Base-by-base conservation (phyloP, 306 rosid genomes). In the Lathyrus aphaca region DNA sequence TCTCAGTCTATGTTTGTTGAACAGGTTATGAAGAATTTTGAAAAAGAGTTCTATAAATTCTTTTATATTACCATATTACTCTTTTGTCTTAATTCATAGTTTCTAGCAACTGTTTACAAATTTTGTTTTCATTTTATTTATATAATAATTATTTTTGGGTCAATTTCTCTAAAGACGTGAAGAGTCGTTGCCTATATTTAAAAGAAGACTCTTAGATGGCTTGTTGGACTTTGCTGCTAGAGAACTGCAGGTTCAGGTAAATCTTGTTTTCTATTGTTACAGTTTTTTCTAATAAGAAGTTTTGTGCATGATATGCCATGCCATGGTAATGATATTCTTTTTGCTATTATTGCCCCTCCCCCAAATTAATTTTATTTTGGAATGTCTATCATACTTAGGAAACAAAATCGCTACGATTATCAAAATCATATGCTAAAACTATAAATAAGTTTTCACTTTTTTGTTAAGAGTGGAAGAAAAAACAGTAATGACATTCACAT, bases 211-310 rank as follows among this genome's bases (percentile, higher is more conserved):
- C 60, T 84, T 94, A 58, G 92, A 96, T 60, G 85, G 85, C 71
- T 83, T 94, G 92, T 82, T 94, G 80, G 99, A 94, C 81, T 91
- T 94, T 79, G 85, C 99, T 4, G 95, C 95, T 40, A 84, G 99
- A 83, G 99, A 94, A 76, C 84, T 94, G 89, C 97, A 84, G 82
- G 92, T 88, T 80, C 99, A 94, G 97, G 99, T 94, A 87, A 32
- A 70, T 71, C 51, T 40, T 43, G n/a, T 55, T 71, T 65, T 58
- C 65, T 43, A 30, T 39, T 44, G 15, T 71, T 72, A 35, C 15
- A 23, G 51, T 59, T 71, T 71, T 56, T 68, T 37, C 56, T 48
- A 69, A 45, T 66, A 69, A 74, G 56, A 30, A 56, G 30, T 67
- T 72, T 56, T 6, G 4, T 42, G 23, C 59, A 7, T 29, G 32